A percentile compares a stretch with the other conserved stretches of the same genome.
phyloP scores from a whole-genome alignment of 257 asterid species.

The Ajuga chamaepitys region DNA sequence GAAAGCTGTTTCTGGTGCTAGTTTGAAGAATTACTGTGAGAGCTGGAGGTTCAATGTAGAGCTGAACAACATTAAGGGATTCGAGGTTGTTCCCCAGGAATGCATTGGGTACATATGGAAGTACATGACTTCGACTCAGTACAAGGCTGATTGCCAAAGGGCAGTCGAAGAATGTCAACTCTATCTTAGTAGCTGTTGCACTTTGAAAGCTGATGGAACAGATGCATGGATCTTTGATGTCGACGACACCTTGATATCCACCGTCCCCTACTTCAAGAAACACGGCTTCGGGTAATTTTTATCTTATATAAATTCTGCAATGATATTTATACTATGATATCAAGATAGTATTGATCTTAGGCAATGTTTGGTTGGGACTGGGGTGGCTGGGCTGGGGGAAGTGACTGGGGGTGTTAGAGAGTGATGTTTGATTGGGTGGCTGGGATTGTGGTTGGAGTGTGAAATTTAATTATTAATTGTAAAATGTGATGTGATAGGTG shows the following conservation, averaged over 20 bases:
- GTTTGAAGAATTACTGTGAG: conserved; percentile 46
- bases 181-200: conserved; percentile 25
- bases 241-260: conserved; percentile 43
- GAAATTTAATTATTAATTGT: too few relatives aligned
- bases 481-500: too few relatives aligned
- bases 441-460: too few relatives aligned
- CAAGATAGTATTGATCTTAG: too few relatives aligned
- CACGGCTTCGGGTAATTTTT: conserved; percentile 31
- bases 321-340: too few relatives aligned
- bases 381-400: too few relatives aligned
- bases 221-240: conserved; percentile 52
- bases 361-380: too few relatives aligned
- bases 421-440: too few relatives aligned
- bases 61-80: conserved; percentile 34
- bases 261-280: conserved; percentile 35
- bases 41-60: conserved; percentile 50
- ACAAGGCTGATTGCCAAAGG: conserved; percentile 25
- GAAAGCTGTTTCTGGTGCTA: conserved; percentile 8
- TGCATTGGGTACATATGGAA: conserved; percentile 25
- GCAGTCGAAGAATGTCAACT: conserved; percentile 35
- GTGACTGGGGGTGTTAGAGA: too few relatives aligned
- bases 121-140: conserved; percentile 45
- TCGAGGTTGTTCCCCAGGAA: conserved; percentile 43
- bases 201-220: conserved; percentile 28
- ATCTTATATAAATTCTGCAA: too few relatives aligned